Percentiles rank a stretch among this genome's conserved stretches.
phyloP scores from a whole-genome alignment of 305 asterid species.

The Plantago lanceolata region DNA sequence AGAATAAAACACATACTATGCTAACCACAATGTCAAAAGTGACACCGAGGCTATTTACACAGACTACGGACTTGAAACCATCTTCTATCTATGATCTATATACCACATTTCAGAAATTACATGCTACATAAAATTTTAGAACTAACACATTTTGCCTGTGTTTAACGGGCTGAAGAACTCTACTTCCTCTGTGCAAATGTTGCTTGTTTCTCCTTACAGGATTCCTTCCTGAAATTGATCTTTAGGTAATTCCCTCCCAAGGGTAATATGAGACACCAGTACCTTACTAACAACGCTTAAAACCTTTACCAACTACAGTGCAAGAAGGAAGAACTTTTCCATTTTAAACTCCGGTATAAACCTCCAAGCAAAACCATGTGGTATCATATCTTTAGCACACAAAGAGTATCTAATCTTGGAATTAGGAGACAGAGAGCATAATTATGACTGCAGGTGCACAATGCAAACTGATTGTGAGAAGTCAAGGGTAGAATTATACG shows the following conservation, averaged over 20 bases:
- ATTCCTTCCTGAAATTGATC: background rate
- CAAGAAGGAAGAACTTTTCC: background rate
- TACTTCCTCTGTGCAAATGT: background rate
- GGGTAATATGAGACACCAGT: background rate
- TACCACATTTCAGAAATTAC: background rate
- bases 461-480: background rate
- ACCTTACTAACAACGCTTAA: background rate
- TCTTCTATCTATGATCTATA: too few relatives aligned
- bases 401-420: background rate
- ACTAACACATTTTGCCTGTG: too few relatives aligned
- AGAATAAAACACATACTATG: slow-evolving; percentile 12
- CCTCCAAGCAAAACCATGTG: background rate
- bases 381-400: background rate
- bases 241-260: background rate
- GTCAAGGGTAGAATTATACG: background rate
- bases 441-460: background rate
- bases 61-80: slow-evolving; percentile 12
- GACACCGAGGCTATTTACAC: slow-evolving; percentile 8
- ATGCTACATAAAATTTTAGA: background rate
- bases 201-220: background rate
- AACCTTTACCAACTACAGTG: background rate
- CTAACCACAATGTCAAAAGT: slow-evolving; percentile 6
- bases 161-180: background rate
- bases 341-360: background rate
- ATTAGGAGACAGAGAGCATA: slow-evolving; percentile 2